Percentiles rank a stretch among this genome's conserved stretches.
These are phyloP conservation scores for Rhizopogon rudus DNA, from an alignment of 768 basidiomycete species.

Conservation along the genomic window DNA sequence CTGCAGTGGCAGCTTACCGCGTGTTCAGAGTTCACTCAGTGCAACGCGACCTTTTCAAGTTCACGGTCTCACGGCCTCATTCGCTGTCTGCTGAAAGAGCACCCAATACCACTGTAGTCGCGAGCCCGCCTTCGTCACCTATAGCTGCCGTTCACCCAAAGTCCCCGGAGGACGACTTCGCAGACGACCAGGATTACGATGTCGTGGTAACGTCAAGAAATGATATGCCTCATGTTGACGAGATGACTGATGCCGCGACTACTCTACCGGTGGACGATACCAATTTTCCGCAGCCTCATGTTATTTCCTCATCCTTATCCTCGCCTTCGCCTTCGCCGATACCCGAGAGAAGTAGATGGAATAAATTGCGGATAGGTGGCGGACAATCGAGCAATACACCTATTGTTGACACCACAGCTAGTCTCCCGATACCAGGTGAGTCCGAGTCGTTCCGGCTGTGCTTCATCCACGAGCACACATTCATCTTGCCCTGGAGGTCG, in stretches of 20 bases:
- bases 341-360: not conserved
- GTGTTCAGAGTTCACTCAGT: slow-evolving; percentile 17
- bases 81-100: not conserved
- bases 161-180: not conserved
- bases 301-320: not conserved
- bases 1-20: slow-evolving; percentile 19
- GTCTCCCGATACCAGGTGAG: not conserved
- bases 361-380: not conserved
- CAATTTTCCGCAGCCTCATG: not conserved
- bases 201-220: not conserved
- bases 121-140: slow-evolving; percentile 13
- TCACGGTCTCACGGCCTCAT: not conserved
- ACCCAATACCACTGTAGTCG: slow-evolving; percentile 4
- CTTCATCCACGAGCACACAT: not conserved
- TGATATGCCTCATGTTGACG: not conserved
- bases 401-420: not conserved
- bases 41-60: slow-evolving; percentile 7
- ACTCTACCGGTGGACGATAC: not conserved
- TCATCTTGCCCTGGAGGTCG: not conserved
- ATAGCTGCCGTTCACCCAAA: slow-evolving; percentile 13
- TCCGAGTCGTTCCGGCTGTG: not conserved
- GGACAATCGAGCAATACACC: not conserved
- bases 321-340: not conserved
- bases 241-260: not conserved
- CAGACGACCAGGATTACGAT: not conserved